These are phyloP conservation scores for Fomitopsis schrenkii DNA, from an alignment of 1,284 basidiomycete species.

Conservation along the genomic window DNA sequence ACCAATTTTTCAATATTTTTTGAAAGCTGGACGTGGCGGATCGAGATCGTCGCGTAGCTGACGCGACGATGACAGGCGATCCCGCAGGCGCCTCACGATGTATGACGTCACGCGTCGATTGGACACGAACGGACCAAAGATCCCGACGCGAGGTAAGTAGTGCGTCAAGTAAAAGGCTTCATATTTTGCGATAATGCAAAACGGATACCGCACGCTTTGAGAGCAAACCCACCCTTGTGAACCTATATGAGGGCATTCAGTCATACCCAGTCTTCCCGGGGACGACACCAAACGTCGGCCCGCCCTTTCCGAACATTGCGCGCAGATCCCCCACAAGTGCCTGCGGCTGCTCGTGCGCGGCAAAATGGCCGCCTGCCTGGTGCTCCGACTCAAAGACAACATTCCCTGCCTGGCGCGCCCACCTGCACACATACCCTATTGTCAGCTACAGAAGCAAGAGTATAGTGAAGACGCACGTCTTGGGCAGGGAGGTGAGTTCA, in stretches of 20 bases:
- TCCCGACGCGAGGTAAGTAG: too few species aligned
- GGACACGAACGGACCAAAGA: too few species aligned
- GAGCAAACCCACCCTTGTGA: too few species aligned
- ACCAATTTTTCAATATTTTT: too few species aligned
- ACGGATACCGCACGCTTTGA: conserved; percentile 14
- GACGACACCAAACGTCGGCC: conserved; percentile 17
- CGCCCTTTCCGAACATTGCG: conserved; percentile 20
- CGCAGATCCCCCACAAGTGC: conserved; percentile 26
- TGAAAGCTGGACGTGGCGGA: not conserved
- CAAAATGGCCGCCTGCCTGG: conserved; percentile 26
- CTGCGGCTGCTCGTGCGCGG: conserved; percentile 25
- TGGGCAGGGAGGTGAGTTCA: conserved; percentile 17
- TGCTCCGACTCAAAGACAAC: conserved; percentile 26
- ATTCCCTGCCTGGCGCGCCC: conserved; percentile 19
- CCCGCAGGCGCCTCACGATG: not conserved
- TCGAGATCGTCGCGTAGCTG: not conserved
- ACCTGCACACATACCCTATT: conserved; percentile 9
- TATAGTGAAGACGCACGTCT: not conserved
- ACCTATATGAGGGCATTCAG: not conserved
- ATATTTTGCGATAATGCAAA: not conserved
- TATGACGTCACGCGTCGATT: not conserved
- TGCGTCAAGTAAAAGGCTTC: too few species aligned
- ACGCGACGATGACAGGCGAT: not conserved
- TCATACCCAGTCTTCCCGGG: conserved; percentile 13
- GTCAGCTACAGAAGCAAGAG: not conserved